Conservation (phyloP, 331 rosid genomes). For the Rhamnella rubrinervis region DNA sequence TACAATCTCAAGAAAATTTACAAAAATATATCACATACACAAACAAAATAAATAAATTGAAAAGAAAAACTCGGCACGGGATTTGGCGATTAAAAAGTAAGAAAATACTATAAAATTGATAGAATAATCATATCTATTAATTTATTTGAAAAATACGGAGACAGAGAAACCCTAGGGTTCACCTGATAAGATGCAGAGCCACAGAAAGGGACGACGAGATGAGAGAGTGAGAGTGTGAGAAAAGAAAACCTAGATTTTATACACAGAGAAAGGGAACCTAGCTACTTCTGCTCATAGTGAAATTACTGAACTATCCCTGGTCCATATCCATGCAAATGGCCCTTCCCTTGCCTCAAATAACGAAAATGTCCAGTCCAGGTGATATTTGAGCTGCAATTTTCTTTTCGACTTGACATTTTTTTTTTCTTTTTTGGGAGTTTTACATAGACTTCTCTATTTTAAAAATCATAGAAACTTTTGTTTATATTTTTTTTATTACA, state of each 20-base stretch:
- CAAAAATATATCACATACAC: neutral
- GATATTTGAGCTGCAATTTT: too few species aligned
- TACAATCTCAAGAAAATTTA: neutral
- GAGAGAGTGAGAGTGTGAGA: constrained; percentile 11
- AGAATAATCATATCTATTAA: neutral
- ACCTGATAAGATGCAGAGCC: constrained; percentile 57
- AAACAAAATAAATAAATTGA: neutral
- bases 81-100: neutral
- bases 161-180: constrained; percentile 35
- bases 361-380: too few species aligned
- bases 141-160: neutral
- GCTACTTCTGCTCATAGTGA: constrained; percentile 21
- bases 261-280: neutral
- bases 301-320: too few species aligned
- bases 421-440: too few species aligned
- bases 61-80: neutral
- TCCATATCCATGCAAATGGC: too few species aligned
- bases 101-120: neutral
- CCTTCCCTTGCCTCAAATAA: too few species aligned
- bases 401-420: too few species aligned
- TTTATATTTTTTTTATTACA: too few species aligned
- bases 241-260: constrained; percentile 34
- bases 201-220: constrained; percentile 36
- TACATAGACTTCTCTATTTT: too few species aligned
- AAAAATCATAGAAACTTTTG: too few species aligned